These are phyloP conservation scores for Trichophyton schoenleinii DNA, from an alignment of 2,329 filamentous ascomycete genomes.

Conservation along the genomic window DNA sequence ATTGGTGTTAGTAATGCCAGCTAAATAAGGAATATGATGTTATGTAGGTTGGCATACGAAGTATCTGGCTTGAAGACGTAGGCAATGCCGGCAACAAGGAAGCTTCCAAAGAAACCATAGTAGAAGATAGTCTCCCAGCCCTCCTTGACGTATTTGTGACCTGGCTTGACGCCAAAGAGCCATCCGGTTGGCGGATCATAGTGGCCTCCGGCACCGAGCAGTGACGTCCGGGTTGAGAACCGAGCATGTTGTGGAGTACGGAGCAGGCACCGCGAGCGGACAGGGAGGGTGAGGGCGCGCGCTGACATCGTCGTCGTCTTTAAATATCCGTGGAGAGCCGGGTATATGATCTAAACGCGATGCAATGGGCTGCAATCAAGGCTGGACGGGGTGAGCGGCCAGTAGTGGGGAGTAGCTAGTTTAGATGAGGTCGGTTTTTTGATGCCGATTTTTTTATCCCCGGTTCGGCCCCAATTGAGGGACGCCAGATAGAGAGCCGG, in stretches of 20 bases:
- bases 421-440: neutral
- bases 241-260: conserved; percentile 17
- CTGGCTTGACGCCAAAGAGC: conserved; percentile 88
- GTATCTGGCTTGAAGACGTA: conserved; percentile 98
- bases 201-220: conserved; percentile 40
- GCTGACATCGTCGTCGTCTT: conserved; percentile 22
- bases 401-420: neutral
- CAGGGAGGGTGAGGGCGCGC: conserved; percentile 27
- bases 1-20: neutral
- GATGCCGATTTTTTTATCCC: neutral
- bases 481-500: neutral
- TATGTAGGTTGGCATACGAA: conserved; percentile 54
- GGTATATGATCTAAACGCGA: neutral
- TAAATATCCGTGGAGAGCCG: neutral
- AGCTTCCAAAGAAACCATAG: conserved; percentile 70
- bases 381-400: neutral
- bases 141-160: conserved; percentile 90
- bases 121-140: conserved; percentile 86
- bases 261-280: conserved; percentile 29
- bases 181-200: conserved; percentile 86
- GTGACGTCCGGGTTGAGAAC: conserved; percentile 31
- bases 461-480: neutral
- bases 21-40: neutral
- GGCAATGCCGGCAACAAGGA: conserved; percentile 61
- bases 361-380: neutral